Base-by-base conservation (phyloP, 2,329 filamentous ascomycete species). In the Davidsoniella neocaledoniae region DNA sequence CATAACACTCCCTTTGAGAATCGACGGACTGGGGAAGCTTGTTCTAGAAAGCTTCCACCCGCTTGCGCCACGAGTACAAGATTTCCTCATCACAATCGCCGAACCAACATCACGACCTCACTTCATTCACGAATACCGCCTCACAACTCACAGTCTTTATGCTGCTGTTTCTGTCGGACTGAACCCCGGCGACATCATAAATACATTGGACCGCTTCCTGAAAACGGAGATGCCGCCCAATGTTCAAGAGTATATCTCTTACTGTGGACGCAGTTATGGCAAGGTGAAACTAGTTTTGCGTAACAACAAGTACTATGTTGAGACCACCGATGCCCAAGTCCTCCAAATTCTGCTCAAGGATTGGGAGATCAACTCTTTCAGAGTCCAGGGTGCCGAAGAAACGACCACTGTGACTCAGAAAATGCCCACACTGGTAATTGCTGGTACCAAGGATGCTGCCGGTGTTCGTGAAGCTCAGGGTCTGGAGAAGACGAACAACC, bases 271-370 rank as follows among this genome's bases (percentile, higher is more conserved):
- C 55, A 91, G 85, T 48, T 96, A 91, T 61, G 91, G 91, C 56
- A 96, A 95, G 65, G 87, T 95, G 50, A 91, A 94, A 63, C 76
- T 96, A 48, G 91, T 96, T 42, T 66, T 96, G 55, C 94, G 94
- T 63, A 84, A 95, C 59, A 96, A 90, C 55, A 84, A 86, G 56
- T 95, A 94, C 64, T 95, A 83, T 58, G 80, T 96, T 54, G 91
- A 98, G 65, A 95, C 85, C 58, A 81, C 84, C 17, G 90, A 96
- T 63, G 82, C 87, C 10, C 73, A 80, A 9, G 84, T 95, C 61
- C 71, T 96, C 51, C 86, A 94, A 63, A 83, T 76, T 59, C 72
- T 96, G n/a, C 71, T 96, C 36, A 80, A 83, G 59, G 90, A 96
- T 62, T 73, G 79, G 12, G 76, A 85, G 48, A 94, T 98, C 52